Percentiles rank a stretch among this genome's conserved stretches.
Conservation (phyloP, 108 stramenopile species). For the Discostella pseudostelligera region DNA sequence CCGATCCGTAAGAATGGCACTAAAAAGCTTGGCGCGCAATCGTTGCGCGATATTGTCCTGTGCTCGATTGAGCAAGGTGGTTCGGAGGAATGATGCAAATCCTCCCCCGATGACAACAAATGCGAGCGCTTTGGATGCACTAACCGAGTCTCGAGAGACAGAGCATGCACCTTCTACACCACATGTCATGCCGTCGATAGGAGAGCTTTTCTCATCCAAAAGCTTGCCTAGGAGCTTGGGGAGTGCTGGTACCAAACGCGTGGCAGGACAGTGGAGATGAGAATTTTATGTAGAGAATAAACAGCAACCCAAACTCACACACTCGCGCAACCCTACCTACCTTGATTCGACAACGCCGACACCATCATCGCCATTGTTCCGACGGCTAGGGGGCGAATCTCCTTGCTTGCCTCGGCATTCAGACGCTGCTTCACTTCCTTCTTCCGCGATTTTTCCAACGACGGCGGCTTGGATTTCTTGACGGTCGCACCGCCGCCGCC, state of each 20-base stretch:
- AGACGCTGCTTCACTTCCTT: constrained; percentile 45
- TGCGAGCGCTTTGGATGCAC: constrained; percentile 42
- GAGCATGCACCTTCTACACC: constrained; percentile 33
- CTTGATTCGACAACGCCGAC: constrained; percentile 74
- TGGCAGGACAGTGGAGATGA: not conserved
- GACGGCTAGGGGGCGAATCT: constrained; percentile 57
- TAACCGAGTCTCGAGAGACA: constrained; percentile 3
- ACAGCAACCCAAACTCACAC: not conserved
- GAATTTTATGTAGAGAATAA: constrained; percentile 24
- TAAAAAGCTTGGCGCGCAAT: constrained; percentile 60
- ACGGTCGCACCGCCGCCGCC: not conserved
- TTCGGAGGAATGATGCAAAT: constrained; percentile 75
- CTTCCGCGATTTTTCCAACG: constrained; percentile 38
- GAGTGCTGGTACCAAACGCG: constrained; percentile 27
- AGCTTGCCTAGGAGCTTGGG: constrained; percentile 71
- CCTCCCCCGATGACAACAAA: constrained; percentile 78
- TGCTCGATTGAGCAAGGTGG: constrained; percentile 65
- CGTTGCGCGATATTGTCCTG: constrained; percentile 72
- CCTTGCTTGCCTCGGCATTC: constrained; percentile 46
- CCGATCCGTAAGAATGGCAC: constrained; percentile 47
- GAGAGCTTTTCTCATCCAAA: constrained; percentile 60
- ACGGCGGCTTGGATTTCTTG: constrained; percentile 25
- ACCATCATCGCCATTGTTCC: constrained; percentile 75
- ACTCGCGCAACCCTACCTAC: constrained; percentile 21
- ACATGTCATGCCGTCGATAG: constrained; percentile 10